phyloP scores from a whole-genome alignment of 2,329 filamentous ascomycete species.

The Pyrenochaeta sp. region DNA sequence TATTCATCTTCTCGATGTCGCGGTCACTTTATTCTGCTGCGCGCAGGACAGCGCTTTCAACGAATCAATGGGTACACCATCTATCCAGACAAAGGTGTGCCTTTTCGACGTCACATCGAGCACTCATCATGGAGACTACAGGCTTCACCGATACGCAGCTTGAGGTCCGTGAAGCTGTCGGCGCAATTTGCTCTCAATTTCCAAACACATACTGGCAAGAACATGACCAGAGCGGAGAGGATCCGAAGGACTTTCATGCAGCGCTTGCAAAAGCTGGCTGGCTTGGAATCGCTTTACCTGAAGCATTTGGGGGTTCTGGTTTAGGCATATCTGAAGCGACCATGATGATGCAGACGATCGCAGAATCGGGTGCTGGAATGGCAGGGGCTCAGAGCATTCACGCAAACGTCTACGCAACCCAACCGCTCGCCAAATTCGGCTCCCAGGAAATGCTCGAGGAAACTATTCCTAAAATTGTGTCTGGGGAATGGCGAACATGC shows the following conservation, averaged over 20 bases:
- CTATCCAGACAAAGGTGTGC: conserved; percentile 8
- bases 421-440: conserved; percentile 76
- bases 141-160: conserved; percentile 77
- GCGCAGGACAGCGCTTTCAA: too few species aligned
- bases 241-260: conserved; percentile 78
- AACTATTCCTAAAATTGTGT: conserved; percentile 74
- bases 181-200: conserved; percentile 73
- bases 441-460: conserved; percentile 67
- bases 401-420: conserved; percentile 75
- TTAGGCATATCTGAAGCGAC: conserved; percentile 82
- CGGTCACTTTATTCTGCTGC: too few species aligned
- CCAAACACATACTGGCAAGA: conserved; percentile 78
- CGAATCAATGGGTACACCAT: too few species aligned
- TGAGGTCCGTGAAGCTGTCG: conserved; percentile 73
- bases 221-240: conserved; percentile 72
- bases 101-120: conserved; percentile 42
- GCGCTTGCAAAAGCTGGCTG: conserved; percentile 78
- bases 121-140: conserved; percentile 71
- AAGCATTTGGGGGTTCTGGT: conserved; percentile 75
- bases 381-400: conserved; percentile 68
- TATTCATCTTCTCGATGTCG: too few species aligned
- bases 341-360: conserved; percentile 86
- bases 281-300: conserved; percentile 81
- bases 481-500: conserved; percentile 74
- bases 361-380: conserved; percentile 81